Evolutionary conservation across 1,284 basidiomycete species (phyloP).

Genomic region (Omphalotus olearius): DNA sequence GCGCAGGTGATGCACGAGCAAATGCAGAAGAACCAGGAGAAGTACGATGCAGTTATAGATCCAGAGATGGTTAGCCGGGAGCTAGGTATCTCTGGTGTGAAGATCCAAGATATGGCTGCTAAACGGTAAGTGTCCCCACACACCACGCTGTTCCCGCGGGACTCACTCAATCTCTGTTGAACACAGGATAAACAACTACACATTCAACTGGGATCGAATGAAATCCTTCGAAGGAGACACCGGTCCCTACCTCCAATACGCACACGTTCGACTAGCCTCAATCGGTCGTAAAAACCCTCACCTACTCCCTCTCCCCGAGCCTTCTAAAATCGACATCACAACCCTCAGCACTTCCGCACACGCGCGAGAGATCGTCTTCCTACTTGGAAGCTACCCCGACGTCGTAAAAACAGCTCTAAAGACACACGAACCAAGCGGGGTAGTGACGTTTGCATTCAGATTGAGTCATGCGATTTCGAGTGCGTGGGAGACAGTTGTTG

Average conservation of each 20-base stretch:
- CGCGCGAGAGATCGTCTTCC: slow-evolving; percentile 83
- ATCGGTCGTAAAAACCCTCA: slow-evolving; percentile 94
- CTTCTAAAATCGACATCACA: slow-evolving; percentile 65
- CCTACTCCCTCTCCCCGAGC: slow-evolving; percentile 73
- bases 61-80: slow-evolving; percentile 81
- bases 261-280: slow-evolving; percentile 91
- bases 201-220: slow-evolving; percentile 94
- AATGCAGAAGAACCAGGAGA: slow-evolving; percentile 93
- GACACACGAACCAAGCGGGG: slow-evolving; percentile 86
- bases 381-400: slow-evolving; percentile 89
- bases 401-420: slow-evolving; percentile 83
- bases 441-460: slow-evolving; percentile 79
- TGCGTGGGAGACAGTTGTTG: slow-evolving; percentile 86
- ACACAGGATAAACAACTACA: slow-evolving; percentile 91
- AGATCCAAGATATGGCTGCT: slow-evolving; percentile 97
- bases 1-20: slow-evolving; percentile 93
- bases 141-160: neutral
- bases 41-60: slow-evolving; percentile 88
- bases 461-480: slow-evolving; percentile 80
- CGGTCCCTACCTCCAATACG: slow-evolving; percentile 94
- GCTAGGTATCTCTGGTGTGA: slow-evolving; percentile 94
- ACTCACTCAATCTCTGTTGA: neutral
- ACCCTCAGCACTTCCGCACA: slow-evolving; percentile 69
- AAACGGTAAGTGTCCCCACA: slow-evolving; percentile 60
- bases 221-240: slow-evolving; percentile 97